A percentile compares a stretch with the other conserved stretches of the same genome.
Conservation (phyloP, 257 asterid species). For the Fraxinus pennsylvanica region DNA sequence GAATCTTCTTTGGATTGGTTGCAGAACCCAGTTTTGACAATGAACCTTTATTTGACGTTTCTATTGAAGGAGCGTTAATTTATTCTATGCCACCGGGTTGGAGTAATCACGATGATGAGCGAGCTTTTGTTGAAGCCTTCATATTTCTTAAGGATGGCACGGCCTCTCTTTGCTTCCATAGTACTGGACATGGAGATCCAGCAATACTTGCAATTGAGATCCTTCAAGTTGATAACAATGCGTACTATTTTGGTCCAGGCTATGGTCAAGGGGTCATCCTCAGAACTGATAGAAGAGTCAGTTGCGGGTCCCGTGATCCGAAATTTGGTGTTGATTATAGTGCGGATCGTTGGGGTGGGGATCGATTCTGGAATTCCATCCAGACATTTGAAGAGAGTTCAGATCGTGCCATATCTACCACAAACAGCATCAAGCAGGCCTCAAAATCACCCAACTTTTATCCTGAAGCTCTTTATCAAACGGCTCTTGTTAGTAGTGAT, state of each 20-base stretch:
- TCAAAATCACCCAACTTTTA: constrained; percentile 80
- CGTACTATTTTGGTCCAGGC: constrained; percentile 69
- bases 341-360: constrained; percentile 93
- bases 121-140: constrained; percentile 70
- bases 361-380: constrained; percentile 77
- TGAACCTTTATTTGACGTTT: constrained; percentile 88
- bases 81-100: constrained; percentile 92
- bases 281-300: constrained; percentile 73
- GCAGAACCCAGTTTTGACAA: constrained; percentile 69
- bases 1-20: constrained; percentile 80
- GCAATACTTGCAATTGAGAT: constrained; percentile 87
- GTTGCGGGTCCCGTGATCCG: constrained; percentile 60
- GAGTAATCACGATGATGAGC: constrained; percentile 88
- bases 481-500: constrained; percentile 66
- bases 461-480: constrained; percentile 80
- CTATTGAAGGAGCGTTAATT: constrained; percentile 85
- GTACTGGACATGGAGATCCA: constrained; percentile 98
- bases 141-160: constrained; percentile 82
- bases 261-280: constrained; percentile 83
- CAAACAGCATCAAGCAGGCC: constrained; percentile 44
- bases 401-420: constrained; percentile 45
- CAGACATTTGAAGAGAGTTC: constrained; percentile 56
- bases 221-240: constrained; percentile 78
- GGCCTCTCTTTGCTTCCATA: constrained; percentile 88
- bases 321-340: constrained; percentile 74